These are phyloP conservation scores for Rhynchospora breviuscula DNA, from an alignment of 176 grass and related monocot genomes.

Conservation along the genomic window DNA sequence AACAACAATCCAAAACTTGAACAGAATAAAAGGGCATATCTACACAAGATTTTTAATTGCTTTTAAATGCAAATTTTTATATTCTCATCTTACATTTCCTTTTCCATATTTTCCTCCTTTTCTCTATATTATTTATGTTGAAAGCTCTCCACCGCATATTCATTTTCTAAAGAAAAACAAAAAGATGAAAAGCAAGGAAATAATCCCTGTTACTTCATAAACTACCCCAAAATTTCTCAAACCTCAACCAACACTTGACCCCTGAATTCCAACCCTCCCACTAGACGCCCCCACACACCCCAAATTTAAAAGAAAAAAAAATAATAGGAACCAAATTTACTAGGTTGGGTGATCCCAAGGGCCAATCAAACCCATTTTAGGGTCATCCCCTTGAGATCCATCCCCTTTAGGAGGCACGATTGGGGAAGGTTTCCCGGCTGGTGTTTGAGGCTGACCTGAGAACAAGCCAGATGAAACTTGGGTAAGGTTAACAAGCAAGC, in stretches of 20 bases:
- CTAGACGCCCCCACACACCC: conserved; percentile 27
- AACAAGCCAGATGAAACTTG: conserved; percentile 51
- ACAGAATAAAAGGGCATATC: neutral
- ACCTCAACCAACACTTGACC: conserved; percentile 2
- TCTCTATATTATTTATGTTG: conserved; percentile 18
- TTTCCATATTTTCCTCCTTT: conserved; percentile 12
- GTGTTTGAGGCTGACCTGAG: conserved; percentile 41
- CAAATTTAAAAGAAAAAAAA: conserved; percentile 39
- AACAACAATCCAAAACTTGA: neutral
- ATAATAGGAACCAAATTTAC: conserved; percentile 37
- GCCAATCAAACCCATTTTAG: conserved; percentile 28
- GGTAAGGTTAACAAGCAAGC: conserved; percentile 29
- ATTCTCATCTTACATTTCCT: conserved; percentile 8
- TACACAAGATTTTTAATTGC: neutral
- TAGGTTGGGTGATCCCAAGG: conserved; percentile 64
- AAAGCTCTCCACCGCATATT: neutral
- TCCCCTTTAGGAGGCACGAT: conserved; percentile 59
- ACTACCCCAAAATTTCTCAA: conserved; percentile 36
- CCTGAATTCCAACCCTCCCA: no score
- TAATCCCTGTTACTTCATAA: conserved; percentile 12
- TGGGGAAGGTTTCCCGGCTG: conserved; percentile 51
- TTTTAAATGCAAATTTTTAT: neutral
- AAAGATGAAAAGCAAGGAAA: neutral
- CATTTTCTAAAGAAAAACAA: neutral
- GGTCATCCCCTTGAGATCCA: conserved; percentile 56